Base-by-base conservation (phyloP, 2,329 filamentous ascomycete species). In the Diaporthe sp. region DNA sequence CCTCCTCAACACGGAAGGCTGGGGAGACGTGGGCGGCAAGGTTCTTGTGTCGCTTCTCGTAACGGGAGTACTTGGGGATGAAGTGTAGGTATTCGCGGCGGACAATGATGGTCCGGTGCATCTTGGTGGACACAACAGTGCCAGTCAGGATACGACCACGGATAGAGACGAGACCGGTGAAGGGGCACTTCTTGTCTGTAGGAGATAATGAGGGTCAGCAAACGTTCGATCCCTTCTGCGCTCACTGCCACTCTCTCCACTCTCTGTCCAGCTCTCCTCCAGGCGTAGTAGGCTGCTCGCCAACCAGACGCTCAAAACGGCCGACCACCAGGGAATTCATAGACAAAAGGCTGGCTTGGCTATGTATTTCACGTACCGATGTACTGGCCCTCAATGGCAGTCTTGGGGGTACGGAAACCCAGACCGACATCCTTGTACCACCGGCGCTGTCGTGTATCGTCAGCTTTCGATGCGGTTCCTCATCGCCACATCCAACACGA, bases 41-140 rank as follows among this genome's bases (percentile, higher is more conserved):
- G 93, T 99, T 99, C 94, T 98, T 98, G 94, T 99, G 97, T 88
- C 97, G 93, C 94, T 98, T 98, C 95, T 99, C 97, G 89, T 99
- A 99, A 93, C 97, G 94, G 86, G 94, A 92, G 93, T 99, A 99
- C 92, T 99, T 99, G 88, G 96, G 96, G 86, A 99, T 94, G 90
- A 94, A 99, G 92, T 99, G 97, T 78, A 99, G 95, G 92, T 99
- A 99, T 92, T 99, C 97, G 89, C 97, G 94, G 88, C 97, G 97
- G 92, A 99, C 97, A 90, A 99, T 94, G 86, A 98, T 90, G 84
- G 97, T 99, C 89, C 97, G 94, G 94, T 99, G 97, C 97, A 99
- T 99, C 94, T 99, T 99, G 89, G 97, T 99, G 83, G 96, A 98
- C 85, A 98, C 94, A 85, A 99, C 97, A 86, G 95, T 98, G 85